Percentiles rank a stretch among this genome's conserved stretches.
phyloP scores from a whole-genome alignment of 2,329 filamentous ascomycete species.

The Pyricularia grisea region DNA sequence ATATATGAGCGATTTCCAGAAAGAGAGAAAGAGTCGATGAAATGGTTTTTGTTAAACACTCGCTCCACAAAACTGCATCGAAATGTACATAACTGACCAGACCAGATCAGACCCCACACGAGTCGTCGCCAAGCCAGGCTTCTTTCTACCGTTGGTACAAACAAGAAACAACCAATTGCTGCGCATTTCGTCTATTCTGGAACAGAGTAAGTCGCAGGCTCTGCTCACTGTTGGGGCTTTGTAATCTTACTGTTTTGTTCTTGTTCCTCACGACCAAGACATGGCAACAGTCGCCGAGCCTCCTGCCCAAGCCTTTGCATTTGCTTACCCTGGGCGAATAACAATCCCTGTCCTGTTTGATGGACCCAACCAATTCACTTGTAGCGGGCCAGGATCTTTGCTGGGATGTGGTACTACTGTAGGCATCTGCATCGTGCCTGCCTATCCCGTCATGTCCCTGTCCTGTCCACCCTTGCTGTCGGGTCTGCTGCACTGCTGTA shows the following conservation, averaged over 20 bases:
- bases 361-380: not conserved
- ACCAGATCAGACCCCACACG: not conserved
- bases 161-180: not conserved
- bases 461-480: not conserved
- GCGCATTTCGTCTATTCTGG: not conserved
- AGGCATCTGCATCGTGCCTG: not conserved
- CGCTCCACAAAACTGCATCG: no score
- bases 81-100: not conserved
- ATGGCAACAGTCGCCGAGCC: not conserved
- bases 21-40: no score
- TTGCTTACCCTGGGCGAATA: not conserved
- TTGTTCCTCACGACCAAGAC: not conserved
- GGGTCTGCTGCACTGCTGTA: not conserved
- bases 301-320: not conserved
- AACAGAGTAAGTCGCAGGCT: constrained; percentile 3
- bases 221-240: constrained; percentile 4
- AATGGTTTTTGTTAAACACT: not conserved
- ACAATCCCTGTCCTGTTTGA: not conserved
- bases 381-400: not conserved
- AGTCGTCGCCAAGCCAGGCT: not conserved
- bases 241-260: constrained; percentile 4
- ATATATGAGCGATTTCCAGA: not conserved
- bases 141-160: not conserved
- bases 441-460: not conserved
- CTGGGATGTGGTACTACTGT: not conserved